These are phyloP conservation scores for Gossypium herbaceum DNA, from an alignment of 345 rosid species.

Conservation along the genomic window DNA sequence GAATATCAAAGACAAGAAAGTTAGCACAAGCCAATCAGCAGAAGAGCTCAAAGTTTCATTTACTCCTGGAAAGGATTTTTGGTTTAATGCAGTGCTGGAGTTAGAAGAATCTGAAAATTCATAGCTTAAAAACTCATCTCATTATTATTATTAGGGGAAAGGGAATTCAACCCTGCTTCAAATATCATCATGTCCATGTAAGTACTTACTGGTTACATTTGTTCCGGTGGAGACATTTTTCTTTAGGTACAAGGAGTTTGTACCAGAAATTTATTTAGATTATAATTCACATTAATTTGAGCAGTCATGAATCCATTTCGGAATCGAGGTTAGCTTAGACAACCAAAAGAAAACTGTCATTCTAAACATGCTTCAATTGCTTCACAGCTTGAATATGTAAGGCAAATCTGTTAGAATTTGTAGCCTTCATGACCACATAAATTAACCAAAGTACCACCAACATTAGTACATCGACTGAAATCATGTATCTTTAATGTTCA, in stretches of 20 bases:
- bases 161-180: background rate
- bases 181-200: background rate
- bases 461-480: too few species aligned
- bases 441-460: too few species aligned
- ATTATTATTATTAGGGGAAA: background rate
- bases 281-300: background rate
- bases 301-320: background rate
- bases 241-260: background rate
- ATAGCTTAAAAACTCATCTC: background rate
- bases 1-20: conserved; percentile 49
- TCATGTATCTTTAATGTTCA: too few species aligned
- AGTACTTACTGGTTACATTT: background rate
- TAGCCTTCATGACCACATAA: too few species aligned
- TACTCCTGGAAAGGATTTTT: conserved; percentile 49
- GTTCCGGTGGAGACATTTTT: background rate
- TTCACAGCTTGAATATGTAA: too few species aligned
- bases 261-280: background rate
- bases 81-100: conserved; percentile 49
- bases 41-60: conserved; percentile 50
- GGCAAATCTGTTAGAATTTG: too few species aligned
- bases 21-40: conserved; percentile 44
- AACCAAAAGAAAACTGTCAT: too few species aligned
- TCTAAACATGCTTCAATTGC: too few species aligned
- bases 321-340: too few species aligned
- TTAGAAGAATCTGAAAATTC: conserved; percentile 28